A percentile compares a stretch with the other conserved stretches of the same genome.
Conservation (phyloP, 352 stramenopile species). For the Nothophytophthora sp. region DNA sequence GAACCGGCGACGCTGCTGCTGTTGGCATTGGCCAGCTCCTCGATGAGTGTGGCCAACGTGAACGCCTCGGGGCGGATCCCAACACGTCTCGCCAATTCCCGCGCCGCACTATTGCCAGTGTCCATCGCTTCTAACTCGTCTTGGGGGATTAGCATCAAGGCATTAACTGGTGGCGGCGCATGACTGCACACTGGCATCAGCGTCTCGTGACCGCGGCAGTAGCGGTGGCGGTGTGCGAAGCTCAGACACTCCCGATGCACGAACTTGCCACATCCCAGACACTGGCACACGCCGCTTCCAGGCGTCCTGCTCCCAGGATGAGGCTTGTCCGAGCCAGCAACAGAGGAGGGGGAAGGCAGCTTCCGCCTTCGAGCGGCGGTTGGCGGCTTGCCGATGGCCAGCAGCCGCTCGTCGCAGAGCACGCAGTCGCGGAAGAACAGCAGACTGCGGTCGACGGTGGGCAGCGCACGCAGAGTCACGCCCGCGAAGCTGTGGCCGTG, state of each 20-base stretch:
- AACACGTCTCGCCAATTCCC: not conserved
- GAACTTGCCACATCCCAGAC: conserved; percentile 51
- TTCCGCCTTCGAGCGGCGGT: conserved; percentile 1
- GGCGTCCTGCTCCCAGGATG: not conserved
- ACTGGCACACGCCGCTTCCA: conserved; percentile 47
- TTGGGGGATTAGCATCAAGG: conserved; percentile 17
- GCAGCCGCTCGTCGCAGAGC: conserved; percentile 49
- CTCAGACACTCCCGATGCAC: conserved; percentile 60
- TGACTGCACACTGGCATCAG: conserved; percentile 38
- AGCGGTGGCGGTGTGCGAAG: conserved; percentile 44
- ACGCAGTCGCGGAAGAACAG: conserved; percentile 69
- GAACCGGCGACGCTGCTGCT: conserved; percentile 13
- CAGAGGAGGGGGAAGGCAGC: not conserved
- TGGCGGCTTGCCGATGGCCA: conserved; percentile 28
- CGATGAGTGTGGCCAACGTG: conserved; percentile 36
- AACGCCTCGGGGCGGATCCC: conserved; percentile 11
- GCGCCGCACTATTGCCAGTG: conserved; percentile 5
- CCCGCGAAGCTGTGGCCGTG: conserved; percentile 65
- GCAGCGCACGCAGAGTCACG: conserved; percentile 28
- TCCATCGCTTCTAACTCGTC: conserved; percentile 6
- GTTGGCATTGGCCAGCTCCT: conserved; percentile 30
- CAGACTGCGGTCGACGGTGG: conserved; percentile 51
- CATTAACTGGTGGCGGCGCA: conserved; percentile 3
- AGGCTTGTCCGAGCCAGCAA: not conserved
- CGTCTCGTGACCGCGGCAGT: conserved; percentile 36